Evolutionary conservation across 495 filamentous ascomycete species (phyloP), one percentile per base, ranked within the genome.

Genomic region (Letharia columbiana): DNA sequence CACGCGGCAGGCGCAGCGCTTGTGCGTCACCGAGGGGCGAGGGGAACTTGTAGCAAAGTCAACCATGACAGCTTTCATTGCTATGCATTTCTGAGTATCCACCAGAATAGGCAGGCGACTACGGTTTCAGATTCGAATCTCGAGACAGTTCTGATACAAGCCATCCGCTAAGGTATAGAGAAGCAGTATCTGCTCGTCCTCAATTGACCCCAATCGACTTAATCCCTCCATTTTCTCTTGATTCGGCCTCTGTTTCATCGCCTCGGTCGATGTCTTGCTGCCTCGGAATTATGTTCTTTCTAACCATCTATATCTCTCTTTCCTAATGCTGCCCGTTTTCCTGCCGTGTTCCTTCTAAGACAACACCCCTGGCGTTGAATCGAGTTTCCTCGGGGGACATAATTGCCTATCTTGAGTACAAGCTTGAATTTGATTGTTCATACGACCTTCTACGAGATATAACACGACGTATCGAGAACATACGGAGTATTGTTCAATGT

Each of bases 1-100:
- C 20, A 37, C 54, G 54, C 54, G 33, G 54, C 54, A 57, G 33
- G 33, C 54, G 54, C 54, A 57, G 54, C 54, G 54, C 54, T 57
- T 37, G 33, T 57, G 23, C 23, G 23, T 28, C 23, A 28, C 23
- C 23, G 23, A 28, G 23, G 23, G 23, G 23, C 23, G 23, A 28
- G 23, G 1, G 23, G 23, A 28, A 1, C 23, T 28, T 28, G 23
- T 1, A 28, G 47, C 23, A 13, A 54, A 37, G 49, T 23, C 28
- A 54, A 54, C 12, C 12, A 4, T 12, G 23, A 54, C 3, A 31
- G 12, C 50, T 15, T 33, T 18, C 1, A 3, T 28, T 28, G 0
- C 1, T 8, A 37, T 4, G 15, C 39, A 0, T 18, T 1, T 52
- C n/a, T 47, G 37, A 47, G 15, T 20, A n/a, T n/a, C 7, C 1